Conservation (phyloP, 2,329 filamentous ascomycete species). For the Cadophora gregata region DNA sequence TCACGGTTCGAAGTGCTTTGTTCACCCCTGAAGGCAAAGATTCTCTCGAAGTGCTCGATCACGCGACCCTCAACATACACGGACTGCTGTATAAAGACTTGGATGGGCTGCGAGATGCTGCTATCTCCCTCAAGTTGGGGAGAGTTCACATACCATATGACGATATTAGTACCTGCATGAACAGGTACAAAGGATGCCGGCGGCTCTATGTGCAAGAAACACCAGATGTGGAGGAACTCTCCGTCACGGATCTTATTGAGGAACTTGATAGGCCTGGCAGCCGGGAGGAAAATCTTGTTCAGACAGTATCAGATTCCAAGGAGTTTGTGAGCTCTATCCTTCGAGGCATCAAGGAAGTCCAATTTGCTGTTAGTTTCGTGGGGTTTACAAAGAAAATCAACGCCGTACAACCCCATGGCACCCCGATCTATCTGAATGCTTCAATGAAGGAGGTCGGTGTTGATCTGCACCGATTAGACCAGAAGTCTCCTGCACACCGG, state of each 20-base stretch:
- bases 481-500: conserved; percentile 90
- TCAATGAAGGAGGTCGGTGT: conserved; percentile 97
- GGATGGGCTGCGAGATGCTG: conserved; percentile 87
- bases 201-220: conserved; percentile 37
- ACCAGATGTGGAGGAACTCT: conserved; percentile 62
- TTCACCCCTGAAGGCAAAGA: conserved; percentile 87
- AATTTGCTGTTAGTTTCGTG: conserved; percentile 91
- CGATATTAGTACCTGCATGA: conserved; percentile 71
- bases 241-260: conserved; percentile 74
- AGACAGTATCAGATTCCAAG: conserved; percentile 88
- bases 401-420: conserved; percentile 67
- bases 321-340: conserved; percentile 91
- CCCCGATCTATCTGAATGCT: conserved; percentile 81
- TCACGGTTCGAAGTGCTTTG: conserved; percentile 82
- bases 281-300: conserved; percentile 70
- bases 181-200: conserved; percentile 58
- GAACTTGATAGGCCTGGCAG: conserved; percentile 70
- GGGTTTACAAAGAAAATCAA: conserved; percentile 83
- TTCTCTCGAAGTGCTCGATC: conserved; percentile 86
- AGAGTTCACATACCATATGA: conserved; percentile 90
- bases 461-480: conserved; percentile 89
- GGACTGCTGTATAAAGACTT: conserved; percentile 85
- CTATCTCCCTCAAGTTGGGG: conserved; percentile 88
- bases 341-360: conserved; percentile 92
- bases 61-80: conserved; percentile 87